Percentiles rank a stretch among this genome's conserved stretches.
These are phyloP conservation scores for Leucogyrophana mollusca DNA, from an alignment of 768 basidiomycete species.

Conservation along the genomic window DNA sequence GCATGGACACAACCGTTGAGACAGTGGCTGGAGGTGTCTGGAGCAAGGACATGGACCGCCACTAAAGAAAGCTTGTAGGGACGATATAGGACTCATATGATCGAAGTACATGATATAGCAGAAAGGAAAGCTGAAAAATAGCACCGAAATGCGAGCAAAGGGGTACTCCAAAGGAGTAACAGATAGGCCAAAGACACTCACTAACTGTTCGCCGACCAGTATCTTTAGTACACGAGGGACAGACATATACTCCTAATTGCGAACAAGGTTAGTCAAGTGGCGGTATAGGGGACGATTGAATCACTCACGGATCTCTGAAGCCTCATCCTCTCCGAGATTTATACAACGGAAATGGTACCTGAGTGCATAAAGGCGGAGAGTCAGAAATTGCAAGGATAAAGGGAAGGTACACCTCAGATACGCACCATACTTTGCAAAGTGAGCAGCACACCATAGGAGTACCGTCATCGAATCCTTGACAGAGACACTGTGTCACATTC, in stretches of 20 bases:
- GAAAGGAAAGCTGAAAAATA: conserved; percentile 12
- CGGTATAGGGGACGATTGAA: conserved; percentile 1
- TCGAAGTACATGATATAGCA: conserved; percentile 32
- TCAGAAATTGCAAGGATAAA: conserved; percentile 1
- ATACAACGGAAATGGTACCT: conserved; percentile 90
- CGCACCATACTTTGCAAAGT: conserved; percentile 71
- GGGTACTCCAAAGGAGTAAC: conserved; percentile 24
- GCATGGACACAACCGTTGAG: conserved; percentile 31
- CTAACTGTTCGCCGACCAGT: conserved; percentile 69
- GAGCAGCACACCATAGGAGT: conserved; percentile 79
- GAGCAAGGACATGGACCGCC: conserved; percentile 23
- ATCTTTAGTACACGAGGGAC: conserved; percentile 52
- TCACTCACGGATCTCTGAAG: conserved; percentile 76
- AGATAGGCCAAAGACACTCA: conserved; percentile 57
- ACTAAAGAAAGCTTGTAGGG: conserved; percentile 32
- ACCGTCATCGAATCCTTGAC: conserved; percentile 70
- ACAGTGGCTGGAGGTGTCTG: conserved; percentile 33
- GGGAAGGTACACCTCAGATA: conserved; percentile 5
- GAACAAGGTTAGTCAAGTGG: conserved; percentile 10
- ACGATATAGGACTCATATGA: conserved; percentile 33
- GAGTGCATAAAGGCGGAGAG: conserved; percentile 4
- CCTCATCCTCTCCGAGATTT: conserved; percentile 56
- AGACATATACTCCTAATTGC: conserved; percentile 56
- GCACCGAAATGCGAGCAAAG: conserved; percentile 19
- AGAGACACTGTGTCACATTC: conserved; percentile 52